These are phyloP conservation scores for Candida morakotiae DNA, from an alignment of 805 yeast species.

Conservation along the genomic window DNA sequence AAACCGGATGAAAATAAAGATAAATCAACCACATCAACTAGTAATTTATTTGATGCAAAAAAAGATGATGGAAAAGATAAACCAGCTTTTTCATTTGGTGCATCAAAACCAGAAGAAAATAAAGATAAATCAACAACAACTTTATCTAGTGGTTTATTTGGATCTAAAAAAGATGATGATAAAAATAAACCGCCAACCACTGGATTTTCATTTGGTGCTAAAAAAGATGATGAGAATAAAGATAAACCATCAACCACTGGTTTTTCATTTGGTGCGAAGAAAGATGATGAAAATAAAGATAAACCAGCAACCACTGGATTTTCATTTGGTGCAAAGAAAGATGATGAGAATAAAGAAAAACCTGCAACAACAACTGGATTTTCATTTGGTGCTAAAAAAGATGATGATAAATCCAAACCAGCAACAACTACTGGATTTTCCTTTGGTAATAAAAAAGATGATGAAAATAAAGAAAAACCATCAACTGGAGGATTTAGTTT, in stretches of 20 bases:
- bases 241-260: conserved; percentile 7
- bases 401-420: conserved; percentile 17
- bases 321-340: conserved; percentile 13
- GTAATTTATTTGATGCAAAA: conserved; percentile 18
- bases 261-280: conserved; percentile 15
- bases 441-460: conserved; percentile 15
- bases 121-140: conserved; percentile 7
- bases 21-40: conserved; percentile 7
- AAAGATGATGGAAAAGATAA: conserved; percentile 12
- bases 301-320: conserved; percentile 12
- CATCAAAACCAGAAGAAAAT: conserved; percentile 9
- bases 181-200: conserved; percentile 12
- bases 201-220: conserved; percentile 12
- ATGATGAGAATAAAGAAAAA: conserved; percentile 11
- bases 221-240: conserved; percentile 11
- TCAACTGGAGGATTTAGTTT: conserved; percentile 11
- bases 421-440: conserved; percentile 16
- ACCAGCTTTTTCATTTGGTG: conserved; percentile 11
- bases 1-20: conserved; percentile 11
- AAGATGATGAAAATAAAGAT: conserved; percentile 14
- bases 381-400: conserved; percentile 22
- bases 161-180: conserved; percentile 9
- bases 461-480: conserved; percentile 8
- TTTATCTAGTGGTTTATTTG: too few species aligned
- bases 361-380: conserved; percentile 18